phyloP scores from a whole-genome alignment of 2,329 filamentous ascomycete species.

The Aspergillus brasiliensis region DNA sequence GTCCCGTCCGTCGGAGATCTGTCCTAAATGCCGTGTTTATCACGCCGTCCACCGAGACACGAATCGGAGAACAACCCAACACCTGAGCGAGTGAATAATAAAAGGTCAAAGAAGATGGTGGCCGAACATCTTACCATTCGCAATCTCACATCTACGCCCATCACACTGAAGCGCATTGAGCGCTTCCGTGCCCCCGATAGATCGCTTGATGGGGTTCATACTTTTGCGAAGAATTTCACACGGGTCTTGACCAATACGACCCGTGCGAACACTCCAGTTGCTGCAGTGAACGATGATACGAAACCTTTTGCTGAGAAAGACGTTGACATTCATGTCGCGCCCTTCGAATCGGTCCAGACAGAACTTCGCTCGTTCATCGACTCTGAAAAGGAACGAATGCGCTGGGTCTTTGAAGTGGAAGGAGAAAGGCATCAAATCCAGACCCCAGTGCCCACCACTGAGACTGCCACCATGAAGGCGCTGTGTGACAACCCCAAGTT shows the following conservation, averaged over 20 bases:
- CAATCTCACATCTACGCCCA: constrained; percentile 74
- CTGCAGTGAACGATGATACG: constrained; percentile 52
- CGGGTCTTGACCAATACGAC: constrained; percentile 47
- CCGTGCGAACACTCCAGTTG: constrained; percentile 47
- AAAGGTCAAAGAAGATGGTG: constrained; percentile 30
- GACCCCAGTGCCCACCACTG: constrained; percentile 63
- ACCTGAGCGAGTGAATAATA: neutral
- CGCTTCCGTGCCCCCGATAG: constrained; percentile 64
- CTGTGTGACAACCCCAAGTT: constrained; percentile 55
- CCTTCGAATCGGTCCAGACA: constrained; percentile 68
- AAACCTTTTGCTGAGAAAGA: constrained; percentile 64
- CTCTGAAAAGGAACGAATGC: constrained; percentile 65
- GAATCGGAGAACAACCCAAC: neutral
- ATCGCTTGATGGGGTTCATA: constrained; percentile 37
- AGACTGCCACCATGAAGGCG: constrained; percentile 63
- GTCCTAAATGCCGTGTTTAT: neutral
- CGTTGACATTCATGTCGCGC: constrained; percentile 63
- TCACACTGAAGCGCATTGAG: constrained; percentile 73
- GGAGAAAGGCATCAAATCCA: constrained; percentile 72
- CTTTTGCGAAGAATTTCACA: constrained; percentile 52
- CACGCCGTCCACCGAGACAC: neutral
- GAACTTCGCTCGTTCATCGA: constrained; percentile 63
- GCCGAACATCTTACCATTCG: constrained; percentile 67
- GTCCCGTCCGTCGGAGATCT: neutral
- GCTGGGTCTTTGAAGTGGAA: constrained; percentile 69